Evolutionary conservation across 768 basidiomycete genomes (phyloP).

Genomic region (Amanita rubescens): DNA sequence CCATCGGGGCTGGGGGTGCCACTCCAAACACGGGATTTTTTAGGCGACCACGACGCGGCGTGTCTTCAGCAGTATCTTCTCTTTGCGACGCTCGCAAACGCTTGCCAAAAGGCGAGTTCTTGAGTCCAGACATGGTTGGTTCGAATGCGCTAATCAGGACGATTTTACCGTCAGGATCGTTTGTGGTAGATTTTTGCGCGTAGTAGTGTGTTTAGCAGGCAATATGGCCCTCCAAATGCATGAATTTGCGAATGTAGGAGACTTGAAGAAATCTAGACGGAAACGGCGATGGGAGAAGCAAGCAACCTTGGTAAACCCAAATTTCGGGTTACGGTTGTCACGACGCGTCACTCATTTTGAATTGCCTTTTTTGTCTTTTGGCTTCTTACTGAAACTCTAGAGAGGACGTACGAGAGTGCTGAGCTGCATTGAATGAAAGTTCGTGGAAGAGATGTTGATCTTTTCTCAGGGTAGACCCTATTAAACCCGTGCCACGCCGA

Average conservation of each 20-base stretch:
- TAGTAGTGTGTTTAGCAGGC: neutral
- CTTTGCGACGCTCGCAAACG: constrained; percentile 63
- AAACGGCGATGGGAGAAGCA: constrained; percentile 3
- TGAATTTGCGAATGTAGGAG: neutral
- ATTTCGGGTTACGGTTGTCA: constrained; percentile 3
- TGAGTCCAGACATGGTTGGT: constrained; percentile 58
- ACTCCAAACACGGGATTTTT: neutral
- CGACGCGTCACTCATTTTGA: neutral
- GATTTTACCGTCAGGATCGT: too few relatives aligned
- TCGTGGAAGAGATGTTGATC: too few relatives aligned
- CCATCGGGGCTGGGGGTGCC: constrained; percentile 42
- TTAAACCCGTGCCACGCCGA: neutral
- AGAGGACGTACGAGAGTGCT: too few relatives aligned
- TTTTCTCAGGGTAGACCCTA: neutral
- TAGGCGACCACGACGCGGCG: constrained; percentile 36
- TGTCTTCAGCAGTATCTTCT: constrained; percentile 49
- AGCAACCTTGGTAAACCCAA: constrained; percentile 4
- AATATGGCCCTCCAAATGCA: neutral
- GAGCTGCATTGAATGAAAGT: too few relatives aligned
- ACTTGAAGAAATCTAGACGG: too few relatives aligned
- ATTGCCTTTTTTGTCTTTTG: constrained; percentile 4
- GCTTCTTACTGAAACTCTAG: too few relatives aligned
- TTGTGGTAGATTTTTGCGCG: neutral
- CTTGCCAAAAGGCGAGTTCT: constrained; percentile 82
- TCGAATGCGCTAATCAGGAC: neutral